Percentiles rank a stretch among this genome's conserved stretches.
Conservation (phyloP, 257 asterid species). For the Solanum piurae region DNA sequence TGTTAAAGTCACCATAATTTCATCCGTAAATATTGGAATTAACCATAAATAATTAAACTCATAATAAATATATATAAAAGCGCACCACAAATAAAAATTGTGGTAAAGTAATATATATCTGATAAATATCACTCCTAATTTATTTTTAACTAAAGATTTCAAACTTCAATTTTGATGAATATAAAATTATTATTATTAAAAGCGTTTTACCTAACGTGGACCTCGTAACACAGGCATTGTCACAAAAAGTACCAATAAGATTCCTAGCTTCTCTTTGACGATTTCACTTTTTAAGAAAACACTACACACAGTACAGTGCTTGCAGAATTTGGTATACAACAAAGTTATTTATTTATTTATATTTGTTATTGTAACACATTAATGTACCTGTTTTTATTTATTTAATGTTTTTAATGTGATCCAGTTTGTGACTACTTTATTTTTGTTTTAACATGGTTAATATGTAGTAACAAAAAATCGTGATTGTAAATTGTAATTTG, state of each 20-base stretch:
- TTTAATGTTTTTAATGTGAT: not conserved
- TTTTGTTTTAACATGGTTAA: no score
- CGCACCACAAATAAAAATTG: not conserved
- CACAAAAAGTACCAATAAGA: not conserved
- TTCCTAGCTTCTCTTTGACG: not conserved
- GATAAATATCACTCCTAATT: no score
- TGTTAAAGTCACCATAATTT: not conserved
- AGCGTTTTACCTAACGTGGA: not conserved
- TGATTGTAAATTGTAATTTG: no score
- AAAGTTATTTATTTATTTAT: no score
- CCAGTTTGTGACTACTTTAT: not conserved
- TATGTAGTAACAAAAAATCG: no score
- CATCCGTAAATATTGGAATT: no score
- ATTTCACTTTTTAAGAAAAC: not conserved
- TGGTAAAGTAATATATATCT: no score
- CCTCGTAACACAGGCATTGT: not conserved
- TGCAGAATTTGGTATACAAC: not conserved
- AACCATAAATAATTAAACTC: not conserved
- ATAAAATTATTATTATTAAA: no score
- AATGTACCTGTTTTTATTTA: not conserved
- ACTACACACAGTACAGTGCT: not conserved
- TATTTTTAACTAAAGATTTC: no score
- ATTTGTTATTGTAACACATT: no score
- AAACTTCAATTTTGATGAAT: not conserved
- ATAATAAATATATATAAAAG: no score